These are phyloP conservation scores for Nadsonia fulvescens DNA, from an alignment of 805 yeast species.

Conservation along the genomic window DNA sequence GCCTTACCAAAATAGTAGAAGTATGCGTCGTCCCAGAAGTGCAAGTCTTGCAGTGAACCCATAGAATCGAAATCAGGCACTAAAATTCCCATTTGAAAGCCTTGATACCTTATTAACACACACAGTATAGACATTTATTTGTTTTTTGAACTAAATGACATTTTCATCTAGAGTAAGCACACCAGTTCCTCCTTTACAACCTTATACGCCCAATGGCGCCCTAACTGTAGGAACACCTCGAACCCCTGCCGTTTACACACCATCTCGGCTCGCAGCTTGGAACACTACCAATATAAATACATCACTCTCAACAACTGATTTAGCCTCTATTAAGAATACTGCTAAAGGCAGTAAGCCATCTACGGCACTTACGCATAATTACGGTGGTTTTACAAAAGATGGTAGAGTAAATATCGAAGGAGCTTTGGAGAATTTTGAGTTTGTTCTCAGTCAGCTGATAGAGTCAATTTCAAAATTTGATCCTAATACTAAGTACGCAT, in stretches of 20 bases:
- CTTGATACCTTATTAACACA: background rate
- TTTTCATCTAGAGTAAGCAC: constrained; percentile 1
- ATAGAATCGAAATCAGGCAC: background rate
- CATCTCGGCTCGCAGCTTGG: constrained; percentile 3
- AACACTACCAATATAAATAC: constrained; percentile 2
- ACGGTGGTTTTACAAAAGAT: constrained; percentile 1
- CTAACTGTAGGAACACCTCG: constrained; percentile 3
- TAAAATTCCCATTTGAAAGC: background rate
- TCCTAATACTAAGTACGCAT: constrained; percentile 13
- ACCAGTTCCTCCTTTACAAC: constrained; percentile 6
- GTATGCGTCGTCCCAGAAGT: background rate
- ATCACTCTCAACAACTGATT: constrained; percentile 2
- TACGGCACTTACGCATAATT: background rate
- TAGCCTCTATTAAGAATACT: constrained; percentile 4
- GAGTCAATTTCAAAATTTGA: constrained; percentile 15
- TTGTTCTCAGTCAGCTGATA: constrained; percentile 9
- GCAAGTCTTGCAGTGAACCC: background rate
- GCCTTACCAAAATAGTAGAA: background rate
- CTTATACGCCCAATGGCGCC: constrained; percentile 5
- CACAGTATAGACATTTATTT: background rate
- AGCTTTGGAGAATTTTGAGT: constrained; percentile 3
- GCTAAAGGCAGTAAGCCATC: constrained; percentile 1
- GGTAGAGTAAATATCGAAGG: constrained; percentile 3
- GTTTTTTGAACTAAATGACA: background rate
- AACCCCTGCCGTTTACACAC: constrained; percentile 2